A percentile compares a stretch with the other conserved stretches of the same genome.
Evolutionary conservation across 2,329 filamentous ascomycete genomes (phyloP).

Genomic region (Cryoendolithus antarcticus): DNA sequence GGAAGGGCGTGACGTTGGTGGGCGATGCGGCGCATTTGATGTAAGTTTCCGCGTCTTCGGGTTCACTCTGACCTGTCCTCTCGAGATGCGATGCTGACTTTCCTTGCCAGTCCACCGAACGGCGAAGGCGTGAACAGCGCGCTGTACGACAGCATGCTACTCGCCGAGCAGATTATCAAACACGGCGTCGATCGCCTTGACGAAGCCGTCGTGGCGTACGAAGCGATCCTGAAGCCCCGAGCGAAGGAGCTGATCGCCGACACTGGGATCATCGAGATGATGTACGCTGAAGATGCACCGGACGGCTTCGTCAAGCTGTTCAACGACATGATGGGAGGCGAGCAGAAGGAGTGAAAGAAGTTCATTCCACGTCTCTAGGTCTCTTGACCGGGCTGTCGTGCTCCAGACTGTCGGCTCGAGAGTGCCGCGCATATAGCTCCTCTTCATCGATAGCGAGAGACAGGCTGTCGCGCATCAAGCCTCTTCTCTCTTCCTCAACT

Average conservation of each 20-base stretch:
- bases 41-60: slow-evolving; percentile 13
- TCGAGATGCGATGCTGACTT: not conserved
- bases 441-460: no score
- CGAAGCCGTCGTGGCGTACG: slow-evolving; percentile 18
- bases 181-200: slow-evolving; percentile 13
- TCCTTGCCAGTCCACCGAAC: slow-evolving; percentile 30
- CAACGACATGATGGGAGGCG: not conserved
- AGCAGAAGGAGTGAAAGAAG: not conserved
- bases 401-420: no score
- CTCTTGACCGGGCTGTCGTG: no score
- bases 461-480: no score
- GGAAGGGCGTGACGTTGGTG: slow-evolving; percentile 40
- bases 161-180: slow-evolving; percentile 34
- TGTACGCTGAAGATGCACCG: slow-evolving; percentile 11
- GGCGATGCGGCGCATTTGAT: slow-evolving; percentile 51
- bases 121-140: slow-evolving; percentile 49
- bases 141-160: slow-evolving; percentile 41
- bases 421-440: no score
- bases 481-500: no score
- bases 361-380: not conserved
- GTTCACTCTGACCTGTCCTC: no score
- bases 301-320: slow-evolving; percentile 3
- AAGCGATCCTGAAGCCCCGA: slow-evolving; percentile 22
- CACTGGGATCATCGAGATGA: slow-evolving; percentile 3
- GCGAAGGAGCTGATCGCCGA: slow-evolving; percentile 9